Base-by-base conservation (phyloP, 2,329 filamentous ascomycete genomes). In the Monosporascus sp. region DNA sequence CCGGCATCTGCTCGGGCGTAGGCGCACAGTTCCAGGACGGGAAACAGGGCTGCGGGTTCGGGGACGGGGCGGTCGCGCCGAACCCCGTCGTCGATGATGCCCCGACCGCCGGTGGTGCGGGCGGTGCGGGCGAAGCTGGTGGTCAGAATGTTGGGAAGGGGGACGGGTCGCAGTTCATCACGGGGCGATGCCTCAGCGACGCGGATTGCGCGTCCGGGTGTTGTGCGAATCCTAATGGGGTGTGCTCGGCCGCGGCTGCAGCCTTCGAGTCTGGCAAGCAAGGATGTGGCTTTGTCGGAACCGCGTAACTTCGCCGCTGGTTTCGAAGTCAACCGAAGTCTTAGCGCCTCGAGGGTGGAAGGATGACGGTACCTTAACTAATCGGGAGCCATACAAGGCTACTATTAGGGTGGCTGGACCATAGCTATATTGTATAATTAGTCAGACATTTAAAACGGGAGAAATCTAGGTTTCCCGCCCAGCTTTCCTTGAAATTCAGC, bases 31-130 rank as follows among this genome's bases (percentile, higher is more conserved):
- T 47, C 56, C 59, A 65, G 44, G 57, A 59, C n/a, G 66, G 66
- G n/a, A 67, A 66, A 61, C 52, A 55, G 0, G 66, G 66, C 22
- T 68, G 64, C 53, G 63, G 65, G 7, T 67, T 66, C 54, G 62
- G 55, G 11, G 56, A 48, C 36, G 53, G 40, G 11, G 37, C 48
- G 24, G 43, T n/a, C 22, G 26, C 51, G 14, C 22, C 56, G 1
- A 51, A 53, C 1, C 44, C 54, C 3, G 34, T 50, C 6, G 31
- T 26, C 9, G 17, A 19, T 26, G 17, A 52, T 11, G 45, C 51
- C 5, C 34, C 56, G 2, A 46, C 49, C 51, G 16, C 27, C 48
- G 5, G 47, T 48, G 2, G 37, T 14, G 9, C 16, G 11, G 19
- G 43, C 27, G 50, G 19, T 17, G 34, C 50, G 0, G 37, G 46